A percentile compares a stretch with the other conserved stretches of the same genome.
phyloP scores from a whole-genome alignment of 805 yeast genomes.

The Lipomyces yamadae region DNA sequence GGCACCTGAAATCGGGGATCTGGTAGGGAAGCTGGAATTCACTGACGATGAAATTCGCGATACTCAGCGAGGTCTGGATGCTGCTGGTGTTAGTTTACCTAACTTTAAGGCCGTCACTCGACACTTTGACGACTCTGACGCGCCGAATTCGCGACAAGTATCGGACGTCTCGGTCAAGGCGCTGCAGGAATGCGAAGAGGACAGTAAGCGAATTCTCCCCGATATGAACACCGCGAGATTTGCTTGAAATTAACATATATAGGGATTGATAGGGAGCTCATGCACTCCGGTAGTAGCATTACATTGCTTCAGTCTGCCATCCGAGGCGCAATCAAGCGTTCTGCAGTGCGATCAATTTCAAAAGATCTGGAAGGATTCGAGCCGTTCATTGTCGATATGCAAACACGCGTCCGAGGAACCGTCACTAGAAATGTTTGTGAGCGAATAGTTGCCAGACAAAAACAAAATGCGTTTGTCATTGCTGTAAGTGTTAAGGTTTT shows the following conservation, averaged over 20 bases:
- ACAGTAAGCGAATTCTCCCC: not conserved
- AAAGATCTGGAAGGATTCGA: constrained; percentile 13
- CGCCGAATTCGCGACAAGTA: constrained; percentile 6
- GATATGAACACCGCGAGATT: not conserved
- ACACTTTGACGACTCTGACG: constrained; percentile 47
- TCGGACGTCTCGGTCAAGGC: not conserved
- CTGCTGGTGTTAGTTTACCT: constrained; percentile 71
- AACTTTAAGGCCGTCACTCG: constrained; percentile 66
- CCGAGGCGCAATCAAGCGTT: constrained; percentile 31
- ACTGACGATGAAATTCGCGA: constrained; percentile 67
- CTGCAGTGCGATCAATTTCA: constrained; percentile 13
- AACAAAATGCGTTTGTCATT: not conserved
- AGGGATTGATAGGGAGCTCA: constrained; percentile 18
- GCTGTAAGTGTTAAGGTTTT: not conserved
- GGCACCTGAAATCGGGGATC: constrained; percentile 58
- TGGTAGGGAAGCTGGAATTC: constrained; percentile 68
- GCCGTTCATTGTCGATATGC: constrained; percentile 12
- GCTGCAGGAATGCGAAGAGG: constrained; percentile 22
- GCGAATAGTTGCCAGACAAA: not conserved
- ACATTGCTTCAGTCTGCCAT: constrained; percentile 27
- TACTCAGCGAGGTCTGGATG: constrained; percentile 66
- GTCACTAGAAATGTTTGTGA: constrained; percentile 6
- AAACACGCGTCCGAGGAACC: constrained; percentile 41
- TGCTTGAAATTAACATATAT: not conserved
- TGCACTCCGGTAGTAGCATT: constrained; percentile 6